These are phyloP conservation scores for Puccinia coronata DNA, from an alignment of 1,284 basidiomycete species.

Conservation along the genomic window DNA sequence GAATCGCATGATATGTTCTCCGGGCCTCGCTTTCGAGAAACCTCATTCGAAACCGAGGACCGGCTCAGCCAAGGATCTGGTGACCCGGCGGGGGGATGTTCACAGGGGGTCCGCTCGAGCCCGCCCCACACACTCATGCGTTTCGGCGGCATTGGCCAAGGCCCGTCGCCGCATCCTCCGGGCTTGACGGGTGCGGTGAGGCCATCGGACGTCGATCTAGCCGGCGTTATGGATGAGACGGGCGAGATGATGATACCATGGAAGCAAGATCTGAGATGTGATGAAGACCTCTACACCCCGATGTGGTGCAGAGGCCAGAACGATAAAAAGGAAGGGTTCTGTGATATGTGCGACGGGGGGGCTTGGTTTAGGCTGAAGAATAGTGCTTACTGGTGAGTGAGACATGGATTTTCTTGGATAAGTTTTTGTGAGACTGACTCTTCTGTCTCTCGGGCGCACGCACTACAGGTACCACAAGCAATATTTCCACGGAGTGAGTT, in stretches of 20 bases:
- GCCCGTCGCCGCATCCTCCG: slow-evolving; percentile 35
- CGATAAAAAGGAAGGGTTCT: slow-evolving; percentile 49
- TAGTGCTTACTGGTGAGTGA: slow-evolving; percentile 47
- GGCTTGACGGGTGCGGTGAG: slow-evolving; percentile 19
- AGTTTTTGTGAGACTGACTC: not conserved
- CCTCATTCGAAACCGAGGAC: not conserved
- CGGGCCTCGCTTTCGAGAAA: not conserved
- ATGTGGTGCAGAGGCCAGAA: slow-evolving; percentile 49
- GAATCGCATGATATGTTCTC: not conserved
- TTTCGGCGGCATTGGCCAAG: slow-evolving; percentile 43
- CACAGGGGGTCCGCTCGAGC: not conserved
- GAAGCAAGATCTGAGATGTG: slow-evolving; percentile 46
- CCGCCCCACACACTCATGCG: not conserved
- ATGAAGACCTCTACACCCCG: slow-evolving; percentile 47
- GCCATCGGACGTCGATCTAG: slow-evolving; percentile 17
- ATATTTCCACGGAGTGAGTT: slow-evolving; percentile 47
- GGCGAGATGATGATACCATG: slow-evolving; percentile 44
- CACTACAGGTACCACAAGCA: slow-evolving; percentile 48
- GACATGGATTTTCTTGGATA: not conserved
- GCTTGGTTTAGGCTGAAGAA: slow-evolving; percentile 49
- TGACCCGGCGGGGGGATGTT: not conserved
- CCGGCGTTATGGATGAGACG: slow-evolving; percentile 5
- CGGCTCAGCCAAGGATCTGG: not conserved
- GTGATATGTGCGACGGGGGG: slow-evolving; percentile 46
- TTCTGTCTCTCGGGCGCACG: not conserved